Evolutionary conservation across 1,284 basidiomycete genomes (phyloP).

Genomic region (Sporisorium scitamineum): DNA sequence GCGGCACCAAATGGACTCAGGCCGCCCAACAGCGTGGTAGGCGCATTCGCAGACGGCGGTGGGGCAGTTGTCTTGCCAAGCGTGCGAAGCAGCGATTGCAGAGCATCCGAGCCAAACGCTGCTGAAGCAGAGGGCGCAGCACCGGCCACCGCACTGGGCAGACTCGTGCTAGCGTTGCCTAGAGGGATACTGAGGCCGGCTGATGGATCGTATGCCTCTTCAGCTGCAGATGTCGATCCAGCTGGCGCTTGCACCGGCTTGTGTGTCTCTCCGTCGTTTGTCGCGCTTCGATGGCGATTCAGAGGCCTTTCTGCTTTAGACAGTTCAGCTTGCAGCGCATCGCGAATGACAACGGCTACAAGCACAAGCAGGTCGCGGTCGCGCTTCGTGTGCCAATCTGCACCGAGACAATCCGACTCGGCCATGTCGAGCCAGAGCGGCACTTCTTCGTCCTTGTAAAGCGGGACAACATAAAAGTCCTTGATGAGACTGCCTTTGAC

Average conservation of each 20-base stretch:
- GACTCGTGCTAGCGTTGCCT: neutral
- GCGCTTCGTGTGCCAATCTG: conserved; percentile 33
- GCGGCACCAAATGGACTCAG: conserved; percentile 11
- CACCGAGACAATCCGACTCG: conserved; percentile 47
- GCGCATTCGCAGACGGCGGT: neutral
- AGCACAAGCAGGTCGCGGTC: conserved; percentile 58
- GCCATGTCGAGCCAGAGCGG: conserved; percentile 63
- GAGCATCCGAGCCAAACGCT: conserved; percentile 31
- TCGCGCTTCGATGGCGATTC: conserved; percentile 21
- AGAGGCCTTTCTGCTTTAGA: conserved; percentile 17
- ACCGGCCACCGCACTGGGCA: neutral
- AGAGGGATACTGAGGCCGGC: conserved; percentile 25
- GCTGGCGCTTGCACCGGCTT: neutral
- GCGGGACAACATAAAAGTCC: conserved; percentile 66
- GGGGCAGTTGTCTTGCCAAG: conserved; percentile 35
- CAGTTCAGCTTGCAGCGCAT: conserved; percentile 37
- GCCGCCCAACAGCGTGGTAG: conserved; percentile 2
- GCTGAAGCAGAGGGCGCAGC: conserved; percentile 1
- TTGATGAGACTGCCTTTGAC: conserved; percentile 58
- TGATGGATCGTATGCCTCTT: conserved; percentile 28
- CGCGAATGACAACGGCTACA: conserved; percentile 58
- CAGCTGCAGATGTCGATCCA: neutral
- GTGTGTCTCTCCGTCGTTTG: conserved; percentile 18
- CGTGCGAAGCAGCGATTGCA: conserved; percentile 41
- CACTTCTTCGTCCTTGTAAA: conserved; percentile 52